Evolutionary conservation across 257 asterid genomes (phyloP).

Genomic region (Salvia hispanica): DNA sequence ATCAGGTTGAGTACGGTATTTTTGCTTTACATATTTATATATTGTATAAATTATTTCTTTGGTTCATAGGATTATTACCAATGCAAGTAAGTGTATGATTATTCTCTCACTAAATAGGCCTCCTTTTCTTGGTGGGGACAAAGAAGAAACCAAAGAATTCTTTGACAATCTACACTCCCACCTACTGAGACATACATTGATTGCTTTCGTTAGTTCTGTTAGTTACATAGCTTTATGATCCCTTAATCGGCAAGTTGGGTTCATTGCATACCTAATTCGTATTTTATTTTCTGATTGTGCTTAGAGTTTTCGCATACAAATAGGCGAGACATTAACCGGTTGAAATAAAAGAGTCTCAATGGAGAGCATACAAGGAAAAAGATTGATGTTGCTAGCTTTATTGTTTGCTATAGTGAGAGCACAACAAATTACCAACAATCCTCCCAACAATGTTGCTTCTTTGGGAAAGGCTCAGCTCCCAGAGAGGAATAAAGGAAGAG

Average conservation of each 20-base stretch:
- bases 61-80: no score
- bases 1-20: neutral
- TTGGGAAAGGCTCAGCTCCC: conserved; percentile 7
- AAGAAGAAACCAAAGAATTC: conserved; percentile 37
- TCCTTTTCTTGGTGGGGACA: conserved; percentile 31
- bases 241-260: conserved; percentile 18
- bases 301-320: conserved; percentile 32
- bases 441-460: conserved; percentile 8
- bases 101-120: no score
- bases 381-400: conserved; percentile 21
- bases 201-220: conserved; percentile 1
- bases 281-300: no score
- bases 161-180: conserved; percentile 13
- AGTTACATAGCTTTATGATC: conserved; percentile 6
- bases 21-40: no score
- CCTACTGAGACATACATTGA: neutral
- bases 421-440: conserved; percentile 20
- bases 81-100: no score
- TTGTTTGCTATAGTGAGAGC: conserved; percentile 30
- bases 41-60: no score
- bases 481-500: conserved; percentile 13
- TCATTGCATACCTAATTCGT: neutral
- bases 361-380: conserved; percentile 25
- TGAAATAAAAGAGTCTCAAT: conserved; percentile 3
- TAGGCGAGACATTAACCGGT: conserved; percentile 11